phyloP scores from a whole-genome alignment of 352 stramenopile genomes.

The Elongisporangium senticosum region DNA sequence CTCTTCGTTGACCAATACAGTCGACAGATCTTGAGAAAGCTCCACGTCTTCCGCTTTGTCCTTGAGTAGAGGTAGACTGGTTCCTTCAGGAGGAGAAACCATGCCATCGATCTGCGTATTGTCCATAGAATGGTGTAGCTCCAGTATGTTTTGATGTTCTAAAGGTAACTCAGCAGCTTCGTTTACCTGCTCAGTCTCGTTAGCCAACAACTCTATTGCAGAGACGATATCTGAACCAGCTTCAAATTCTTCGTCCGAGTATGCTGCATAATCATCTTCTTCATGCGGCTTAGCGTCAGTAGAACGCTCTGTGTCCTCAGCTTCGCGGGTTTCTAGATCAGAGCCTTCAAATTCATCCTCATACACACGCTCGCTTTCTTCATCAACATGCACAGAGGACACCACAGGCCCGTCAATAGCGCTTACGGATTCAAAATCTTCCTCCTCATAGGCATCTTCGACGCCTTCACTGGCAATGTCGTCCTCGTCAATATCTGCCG shows the following conservation, averaged over 20 bases:
- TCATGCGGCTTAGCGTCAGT: background rate
- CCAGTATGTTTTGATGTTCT: background rate
- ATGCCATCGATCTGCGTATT: background rate
- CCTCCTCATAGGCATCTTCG: constrained; percentile 3
- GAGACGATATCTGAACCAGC: background rate
- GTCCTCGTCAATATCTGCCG: constrained; percentile 1
- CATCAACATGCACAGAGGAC: background rate
- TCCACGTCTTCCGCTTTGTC: background rate
- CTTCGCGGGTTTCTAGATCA: constrained; percentile 2
- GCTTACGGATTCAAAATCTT: background rate
- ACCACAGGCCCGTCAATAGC: background rate
- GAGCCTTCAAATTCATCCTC: constrained; percentile 9
- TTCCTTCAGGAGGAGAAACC: background rate
- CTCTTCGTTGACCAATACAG: background rate
- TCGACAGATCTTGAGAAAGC: background rate
- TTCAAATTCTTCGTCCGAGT: constrained; percentile 21
- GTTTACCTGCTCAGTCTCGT: background rate
- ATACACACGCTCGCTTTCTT: background rate
- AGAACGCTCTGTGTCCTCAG: background rate
- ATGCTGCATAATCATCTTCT: constrained; percentile 4
- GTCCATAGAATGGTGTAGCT: background rate
- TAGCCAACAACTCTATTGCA: background rate
- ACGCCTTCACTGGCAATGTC: background rate
- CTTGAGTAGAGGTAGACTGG: background rate
- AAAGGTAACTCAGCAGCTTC: background rate